These are phyloP conservation scores for Pyrenochaeta sp. DNA, from an alignment of 2,329 filamentous ascomycete genomes.

Conservation along the genomic window DNA sequence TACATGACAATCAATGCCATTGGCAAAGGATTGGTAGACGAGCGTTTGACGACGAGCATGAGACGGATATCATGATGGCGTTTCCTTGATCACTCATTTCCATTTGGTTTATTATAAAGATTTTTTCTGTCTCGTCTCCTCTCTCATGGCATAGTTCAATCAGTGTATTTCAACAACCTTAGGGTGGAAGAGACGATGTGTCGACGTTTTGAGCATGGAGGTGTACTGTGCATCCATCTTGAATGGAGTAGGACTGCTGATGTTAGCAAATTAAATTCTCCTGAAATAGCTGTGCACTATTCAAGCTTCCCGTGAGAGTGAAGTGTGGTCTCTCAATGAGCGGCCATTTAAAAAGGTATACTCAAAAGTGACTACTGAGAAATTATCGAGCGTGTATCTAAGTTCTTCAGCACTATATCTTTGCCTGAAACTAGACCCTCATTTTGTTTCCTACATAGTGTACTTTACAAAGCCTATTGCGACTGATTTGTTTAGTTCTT, in stretches of 20 bases:
- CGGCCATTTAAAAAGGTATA: no score
- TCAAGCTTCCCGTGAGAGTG: no score
- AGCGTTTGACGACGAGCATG: conserved; percentile 12
- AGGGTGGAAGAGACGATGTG: not conserved
- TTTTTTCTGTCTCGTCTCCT: conserved; percentile 13
- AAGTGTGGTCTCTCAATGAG: no score
- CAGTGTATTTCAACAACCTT: conserved; percentile 4
- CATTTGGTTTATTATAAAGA: not conserved
- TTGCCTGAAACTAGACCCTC: no score
- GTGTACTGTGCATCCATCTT: not conserved
- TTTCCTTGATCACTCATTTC: conserved; percentile 20
- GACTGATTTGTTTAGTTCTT: no score
- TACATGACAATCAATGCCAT: conserved; percentile 41
- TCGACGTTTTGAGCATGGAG: not conserved
- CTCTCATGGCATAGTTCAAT: conserved; percentile 23
- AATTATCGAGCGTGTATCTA: no score
- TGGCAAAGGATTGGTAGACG: conserved; percentile 42
- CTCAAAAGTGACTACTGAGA: no score
- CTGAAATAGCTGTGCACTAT: no score
- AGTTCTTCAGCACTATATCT: no score
- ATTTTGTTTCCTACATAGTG: no score
- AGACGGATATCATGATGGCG: conserved; percentile 29
- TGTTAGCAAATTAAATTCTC: no score
- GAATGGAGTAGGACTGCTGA: not conserved
- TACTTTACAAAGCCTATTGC: no score